Evolutionary conservation across 2,329 filamentous ascomycete species (phyloP).

Genomic region (Microdochium nivale): DNA sequence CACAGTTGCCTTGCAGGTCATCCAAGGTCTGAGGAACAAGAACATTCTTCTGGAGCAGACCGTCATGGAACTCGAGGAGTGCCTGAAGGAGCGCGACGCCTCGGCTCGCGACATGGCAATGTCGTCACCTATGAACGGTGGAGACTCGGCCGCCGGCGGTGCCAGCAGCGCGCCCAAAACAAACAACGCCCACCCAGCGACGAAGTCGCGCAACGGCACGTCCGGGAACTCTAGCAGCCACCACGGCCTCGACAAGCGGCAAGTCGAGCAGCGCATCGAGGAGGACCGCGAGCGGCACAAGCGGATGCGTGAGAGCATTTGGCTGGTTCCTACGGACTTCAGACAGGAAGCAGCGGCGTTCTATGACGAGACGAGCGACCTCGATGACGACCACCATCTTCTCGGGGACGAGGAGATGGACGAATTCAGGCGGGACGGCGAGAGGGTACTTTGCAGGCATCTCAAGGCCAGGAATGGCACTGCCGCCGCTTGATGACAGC

Average conservation of each 20-base stretch:
- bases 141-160: constrained; percentile 29
- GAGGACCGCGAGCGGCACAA: constrained; percentile 96
- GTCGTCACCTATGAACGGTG: constrained; percentile 36
- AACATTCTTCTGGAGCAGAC: constrained; percentile 65
- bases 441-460: constrained; percentile 8
- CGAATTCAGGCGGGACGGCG: constrained; percentile 23
- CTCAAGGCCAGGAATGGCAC: constrained; percentile 3
- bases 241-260: constrained; percentile 63
- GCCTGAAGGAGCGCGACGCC: constrained; percentile 70
- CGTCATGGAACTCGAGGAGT: constrained; percentile 72
- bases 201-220: constrained; percentile 16
- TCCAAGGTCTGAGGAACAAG: constrained; percentile 62
- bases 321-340: constrained; percentile 65
- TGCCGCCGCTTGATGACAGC: constrained; percentile 3
- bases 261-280: constrained; percentile 93
- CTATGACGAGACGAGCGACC: constrained; percentile 81
- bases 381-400: constrained; percentile 79
- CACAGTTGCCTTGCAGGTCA: constrained; percentile 37
- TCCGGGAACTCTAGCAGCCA: constrained; percentile 7
- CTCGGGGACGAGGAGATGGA: constrained; percentile 64
- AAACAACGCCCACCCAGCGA: constrained; percentile 26
- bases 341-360: constrained; percentile 69
- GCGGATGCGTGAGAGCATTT: constrained; percentile 81
- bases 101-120: constrained; percentile 46
- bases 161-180: constrained; percentile 31